phyloP scores from a whole-genome alignment of 116 monocot genomes.

The Iris pallida region DNA sequence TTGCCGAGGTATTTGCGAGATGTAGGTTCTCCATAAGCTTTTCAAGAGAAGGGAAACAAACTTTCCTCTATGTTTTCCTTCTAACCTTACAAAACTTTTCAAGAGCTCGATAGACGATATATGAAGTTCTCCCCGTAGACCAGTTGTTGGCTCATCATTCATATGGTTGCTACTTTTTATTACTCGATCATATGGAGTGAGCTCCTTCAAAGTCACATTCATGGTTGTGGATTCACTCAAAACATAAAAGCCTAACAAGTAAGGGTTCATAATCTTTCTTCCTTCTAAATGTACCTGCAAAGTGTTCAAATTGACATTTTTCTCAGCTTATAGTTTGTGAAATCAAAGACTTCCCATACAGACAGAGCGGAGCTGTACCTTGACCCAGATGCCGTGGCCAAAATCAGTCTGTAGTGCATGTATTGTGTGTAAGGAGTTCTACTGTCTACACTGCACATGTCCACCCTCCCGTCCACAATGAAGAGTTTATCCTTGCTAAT shows the following conservation, averaged over 20 bases:
- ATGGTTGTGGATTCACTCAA: constrained; percentile 30
- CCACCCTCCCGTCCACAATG: constrained; percentile 26
- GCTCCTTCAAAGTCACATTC: constrained; percentile 22
- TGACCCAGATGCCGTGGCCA: constrained; percentile 29
- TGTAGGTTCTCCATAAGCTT: constrained; percentile 35
- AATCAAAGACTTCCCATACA: too few species aligned
- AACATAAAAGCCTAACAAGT: constrained; percentile 18
- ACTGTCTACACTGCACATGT: constrained; percentile 21
- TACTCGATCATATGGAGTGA: not conserved
- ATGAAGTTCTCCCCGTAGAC: constrained; percentile 23
- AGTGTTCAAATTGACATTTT: not conserved
- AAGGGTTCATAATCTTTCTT: constrained; percentile 40
- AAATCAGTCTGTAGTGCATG: constrained; percentile 29
- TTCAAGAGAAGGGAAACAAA: constrained; percentile 23
- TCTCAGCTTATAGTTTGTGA: too few species aligned
- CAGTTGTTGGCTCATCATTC: not conserved
- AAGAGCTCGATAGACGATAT: constrained; percentile 19
- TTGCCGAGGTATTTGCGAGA: constrained; percentile 14
- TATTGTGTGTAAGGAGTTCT: constrained; percentile 45
- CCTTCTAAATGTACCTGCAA: constrained; percentile 37
- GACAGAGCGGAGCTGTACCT: constrained; percentile 22
- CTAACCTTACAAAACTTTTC: constrained; percentile 14
- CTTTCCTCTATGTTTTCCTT: constrained; percentile 15
- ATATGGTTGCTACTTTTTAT: not conserved
- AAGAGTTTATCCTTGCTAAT: constrained; percentile 21